These are phyloP conservation scores for Globisporangium viniferum DNA, from an alignment of 352 stramenopile genomes.

Conservation along the genomic window DNA sequence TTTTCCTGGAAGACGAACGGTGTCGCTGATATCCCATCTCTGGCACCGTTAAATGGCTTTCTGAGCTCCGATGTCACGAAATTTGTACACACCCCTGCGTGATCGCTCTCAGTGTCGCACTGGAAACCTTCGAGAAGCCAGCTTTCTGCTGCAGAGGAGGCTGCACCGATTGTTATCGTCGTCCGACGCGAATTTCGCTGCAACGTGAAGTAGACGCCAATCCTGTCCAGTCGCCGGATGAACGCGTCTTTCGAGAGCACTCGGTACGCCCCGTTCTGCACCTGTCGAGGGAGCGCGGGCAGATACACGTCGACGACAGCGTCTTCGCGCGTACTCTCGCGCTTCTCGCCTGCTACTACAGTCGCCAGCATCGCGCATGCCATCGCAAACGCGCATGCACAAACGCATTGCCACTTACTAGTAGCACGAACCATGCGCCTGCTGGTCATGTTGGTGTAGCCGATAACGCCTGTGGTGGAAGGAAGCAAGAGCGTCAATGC, in stretches of 20 bases:
- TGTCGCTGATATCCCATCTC: background rate
- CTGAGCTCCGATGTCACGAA: conserved; percentile 28
- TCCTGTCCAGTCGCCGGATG: conserved; percentile 26
- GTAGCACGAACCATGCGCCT: background rate
- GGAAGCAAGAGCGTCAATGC: conserved; percentile 5
- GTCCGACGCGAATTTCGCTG: background rate
- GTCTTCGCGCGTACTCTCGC: background rate
- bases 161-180: too few relatives aligned
- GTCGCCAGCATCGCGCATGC: background rate
- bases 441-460: background rate
- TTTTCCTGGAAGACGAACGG: conserved; percentile 1
- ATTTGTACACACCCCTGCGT: conserved; percentile 23
- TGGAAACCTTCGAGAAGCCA: conserved; percentile 49
- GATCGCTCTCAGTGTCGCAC: conserved; percentile 17
- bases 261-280: conserved; percentile 33
- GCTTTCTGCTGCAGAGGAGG: background rate
- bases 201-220: conserved; percentile 39
- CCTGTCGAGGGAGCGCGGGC: conserved; percentile 20
- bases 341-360: background rate
- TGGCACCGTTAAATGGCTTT: background rate
- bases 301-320: conserved; percentile 27
- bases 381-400: background rate
- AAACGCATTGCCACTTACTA: background rate
- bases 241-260: conserved; percentile 21
- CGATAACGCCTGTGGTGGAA: background rate